These are phyloP conservation scores for Fusarium illudens DNA, from an alignment of 2,329 filamentous ascomycete species.

Conservation along the genomic window DNA sequence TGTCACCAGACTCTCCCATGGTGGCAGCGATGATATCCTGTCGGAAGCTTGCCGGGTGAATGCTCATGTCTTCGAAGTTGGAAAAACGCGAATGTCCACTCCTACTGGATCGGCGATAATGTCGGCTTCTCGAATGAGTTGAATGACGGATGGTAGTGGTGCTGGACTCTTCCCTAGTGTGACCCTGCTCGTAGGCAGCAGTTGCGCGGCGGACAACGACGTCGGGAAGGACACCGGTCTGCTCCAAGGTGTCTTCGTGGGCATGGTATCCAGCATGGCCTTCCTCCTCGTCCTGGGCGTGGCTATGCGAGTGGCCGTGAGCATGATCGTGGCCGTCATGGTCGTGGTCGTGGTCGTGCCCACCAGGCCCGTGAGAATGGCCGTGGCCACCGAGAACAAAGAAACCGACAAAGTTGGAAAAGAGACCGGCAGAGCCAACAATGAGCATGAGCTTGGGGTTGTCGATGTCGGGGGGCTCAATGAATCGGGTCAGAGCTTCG, in stretches of 20 bases:
- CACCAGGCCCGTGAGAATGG: slow-evolving; percentile 75
- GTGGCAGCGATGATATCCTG: slow-evolving; percentile 92
- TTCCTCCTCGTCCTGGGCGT: slow-evolving; percentile 58
- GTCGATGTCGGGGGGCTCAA: slow-evolving; percentile 87
- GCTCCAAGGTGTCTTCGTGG: slow-evolving; percentile 55
- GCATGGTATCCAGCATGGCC: slow-evolving; percentile 55
- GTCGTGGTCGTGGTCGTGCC: slow-evolving; percentile 58
- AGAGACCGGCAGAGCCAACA: slow-evolving; percentile 85
- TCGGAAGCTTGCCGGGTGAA: slow-evolving; percentile 89
- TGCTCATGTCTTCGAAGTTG: slow-evolving; percentile 77
- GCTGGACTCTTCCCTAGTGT: slow-evolving; percentile 41
- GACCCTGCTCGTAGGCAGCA: slow-evolving; percentile 40
- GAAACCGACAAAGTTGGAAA: slow-evolving; percentile 89
- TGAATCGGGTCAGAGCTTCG: slow-evolving; percentile 89
- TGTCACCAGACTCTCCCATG: slow-evolving; percentile 61
- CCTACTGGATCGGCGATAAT: slow-evolving; percentile 56
- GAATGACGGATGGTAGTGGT: slow-evolving; percentile 43
- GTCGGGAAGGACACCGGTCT: slow-evolving; percentile 71
- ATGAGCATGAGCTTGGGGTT: slow-evolving; percentile 89
- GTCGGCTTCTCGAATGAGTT: slow-evolving; percentile 51
- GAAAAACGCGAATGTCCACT: slow-evolving; percentile 67
- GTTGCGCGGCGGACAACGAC: slow-evolving; percentile 63
- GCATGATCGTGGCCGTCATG: slow-evolving; percentile 49
- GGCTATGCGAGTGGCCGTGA: slow-evolving; percentile 47
- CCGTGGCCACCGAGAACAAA: slow-evolving; percentile 93